Evolutionary conservation across 495 filamentous ascomycete species (phyloP), one percentile per base, ranked within the genome.

Genomic region (Cenococcum geophilum): DNA sequence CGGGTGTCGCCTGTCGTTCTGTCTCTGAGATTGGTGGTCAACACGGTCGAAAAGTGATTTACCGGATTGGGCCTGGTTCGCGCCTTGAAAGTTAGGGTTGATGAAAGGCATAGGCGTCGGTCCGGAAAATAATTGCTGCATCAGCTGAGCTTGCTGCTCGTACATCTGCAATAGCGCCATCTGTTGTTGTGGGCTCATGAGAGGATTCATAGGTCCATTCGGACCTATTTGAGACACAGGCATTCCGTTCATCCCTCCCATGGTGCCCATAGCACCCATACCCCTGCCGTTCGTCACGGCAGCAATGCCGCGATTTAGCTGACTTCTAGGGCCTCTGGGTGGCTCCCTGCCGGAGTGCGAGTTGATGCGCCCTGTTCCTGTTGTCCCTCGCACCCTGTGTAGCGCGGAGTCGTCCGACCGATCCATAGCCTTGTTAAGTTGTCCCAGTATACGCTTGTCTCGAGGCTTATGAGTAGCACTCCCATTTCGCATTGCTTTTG

Each of bases 401-500:
- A 98, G 81, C 42, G 84, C 78, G 18, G 82, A 78, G 62, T 92
- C 90, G 45, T 80, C 74, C 21, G 77, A 79, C 55, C 93, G 84
- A 63, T 95, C 89, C 84, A 98, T 81, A n/a, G 83, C 83, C 63
- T 87, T 88, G 70, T 89, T 86, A 67, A 97, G 81, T 62, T 97
- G 90, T 55, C 90, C 89, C 57, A 97, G 77, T 76, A 97, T 84
- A 40, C 91, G 83, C 67, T 87, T 89, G 56, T 87, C 69, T 40
- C 70, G 62, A 18, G 62, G 59, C 55, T 59, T 50, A 5, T 59
- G 21, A 8, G 10, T 14, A 6, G 57, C 57, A 43, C 84, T 81
- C 27, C 77, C 80, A 71, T 88, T 89, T 61, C 93, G 86, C 95
- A 98, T 97, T 4, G 92, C 89, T 73, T 91, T 93, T 22, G 93